Evolutionary conservation across 2,329 filamentous ascomycete genomes (phyloP).

Genomic region (Cladosporium sp.): DNA sequence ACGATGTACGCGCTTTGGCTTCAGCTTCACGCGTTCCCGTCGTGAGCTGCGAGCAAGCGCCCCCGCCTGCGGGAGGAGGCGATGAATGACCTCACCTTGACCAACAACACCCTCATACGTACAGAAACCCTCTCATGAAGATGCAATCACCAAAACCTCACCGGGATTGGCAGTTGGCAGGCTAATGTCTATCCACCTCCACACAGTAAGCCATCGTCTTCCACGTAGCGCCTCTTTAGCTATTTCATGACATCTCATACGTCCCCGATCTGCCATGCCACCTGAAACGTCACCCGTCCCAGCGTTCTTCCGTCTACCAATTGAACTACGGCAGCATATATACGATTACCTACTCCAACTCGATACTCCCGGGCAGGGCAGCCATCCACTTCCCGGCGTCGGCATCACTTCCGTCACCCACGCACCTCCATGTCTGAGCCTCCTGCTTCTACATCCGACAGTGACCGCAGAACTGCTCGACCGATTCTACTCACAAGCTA

Average conservation of each 20-base stretch:
- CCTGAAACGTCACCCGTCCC: background rate
- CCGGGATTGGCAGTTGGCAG: too few relatives aligned
- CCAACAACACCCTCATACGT: too few relatives aligned
- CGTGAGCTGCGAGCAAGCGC: too few relatives aligned
- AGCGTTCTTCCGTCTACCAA: slow-evolving; percentile 28
- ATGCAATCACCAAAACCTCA: too few relatives aligned
- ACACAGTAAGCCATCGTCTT: too few relatives aligned
- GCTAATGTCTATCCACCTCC: too few relatives aligned
- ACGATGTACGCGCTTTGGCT: background rate
- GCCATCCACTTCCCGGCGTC: slow-evolving; percentile 11
- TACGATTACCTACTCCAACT: slow-evolving; percentile 30
- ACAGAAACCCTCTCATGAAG: too few relatives aligned
- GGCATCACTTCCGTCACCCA: slow-evolving; percentile 31
- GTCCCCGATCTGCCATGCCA: background rate
- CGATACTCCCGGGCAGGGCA: background rate
- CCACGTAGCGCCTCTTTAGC: too few relatives aligned
- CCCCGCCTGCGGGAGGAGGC: too few relatives aligned
- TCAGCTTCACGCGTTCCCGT: background rate
- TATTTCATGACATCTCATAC: background rate
- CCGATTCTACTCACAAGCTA: slow-evolving; percentile 28
- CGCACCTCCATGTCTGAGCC: slow-evolving; percentile 18
- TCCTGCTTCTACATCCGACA: slow-evolving; percentile 24
- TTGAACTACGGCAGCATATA: slow-evolving; percentile 36
- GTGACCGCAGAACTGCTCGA: slow-evolving; percentile 26
- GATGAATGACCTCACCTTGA: too few relatives aligned